phyloP scores from a whole-genome alignment of 352 stramenopile genomes.

The Globisporangium barbulae region DNA sequence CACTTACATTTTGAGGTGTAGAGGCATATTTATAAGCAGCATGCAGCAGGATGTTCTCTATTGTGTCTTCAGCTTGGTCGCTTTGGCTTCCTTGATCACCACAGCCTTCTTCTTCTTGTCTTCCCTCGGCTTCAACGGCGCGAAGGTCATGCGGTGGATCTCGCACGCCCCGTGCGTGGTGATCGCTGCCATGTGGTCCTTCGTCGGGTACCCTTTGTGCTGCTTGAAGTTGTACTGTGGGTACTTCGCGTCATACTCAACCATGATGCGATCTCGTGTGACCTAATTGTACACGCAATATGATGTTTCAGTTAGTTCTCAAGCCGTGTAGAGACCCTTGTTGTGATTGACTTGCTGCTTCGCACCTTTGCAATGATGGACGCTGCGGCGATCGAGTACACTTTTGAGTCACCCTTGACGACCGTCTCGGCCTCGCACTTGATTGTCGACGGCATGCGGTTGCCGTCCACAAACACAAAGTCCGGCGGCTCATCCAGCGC shows the following conservation, averaged over 20 bases:
- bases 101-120: conserved; percentile 20
- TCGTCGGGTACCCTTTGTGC: conserved; percentile 98
- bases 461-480: conserved; percentile 96
- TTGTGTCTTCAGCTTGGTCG: not conserved
- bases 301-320: too few relatives aligned
- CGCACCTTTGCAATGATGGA: conserved; percentile 95
- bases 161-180: conserved; percentile 84
- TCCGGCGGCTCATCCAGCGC: conserved; percentile 47
- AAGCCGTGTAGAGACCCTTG: too few relatives aligned
- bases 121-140: conserved; percentile 88
- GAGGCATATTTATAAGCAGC: conserved; percentile 8
- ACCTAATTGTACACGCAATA: conserved; percentile 43
- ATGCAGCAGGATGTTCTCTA: conserved; percentile 3
- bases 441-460: conserved; percentile 90
- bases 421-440: conserved; percentile 85
- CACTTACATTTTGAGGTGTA: conserved; percentile 4
- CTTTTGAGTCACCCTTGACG: conserved; percentile 94
- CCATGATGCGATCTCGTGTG: conserved; percentile 97
- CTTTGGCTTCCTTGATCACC: conserved; percentile 18
- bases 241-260: conserved; percentile 90
- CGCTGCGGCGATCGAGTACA: conserved; percentile 97
- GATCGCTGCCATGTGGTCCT: conserved; percentile 89
- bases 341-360: too few relatives aligned
- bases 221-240: conserved; percentile 93
- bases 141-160: conserved; percentile 97